A percentile compares a stretch with the other conserved stretches of the same genome.
phyloP scores from a whole-genome alignment of 495 filamentous ascomycete genomes.

The Penicillium fimorum region DNA sequence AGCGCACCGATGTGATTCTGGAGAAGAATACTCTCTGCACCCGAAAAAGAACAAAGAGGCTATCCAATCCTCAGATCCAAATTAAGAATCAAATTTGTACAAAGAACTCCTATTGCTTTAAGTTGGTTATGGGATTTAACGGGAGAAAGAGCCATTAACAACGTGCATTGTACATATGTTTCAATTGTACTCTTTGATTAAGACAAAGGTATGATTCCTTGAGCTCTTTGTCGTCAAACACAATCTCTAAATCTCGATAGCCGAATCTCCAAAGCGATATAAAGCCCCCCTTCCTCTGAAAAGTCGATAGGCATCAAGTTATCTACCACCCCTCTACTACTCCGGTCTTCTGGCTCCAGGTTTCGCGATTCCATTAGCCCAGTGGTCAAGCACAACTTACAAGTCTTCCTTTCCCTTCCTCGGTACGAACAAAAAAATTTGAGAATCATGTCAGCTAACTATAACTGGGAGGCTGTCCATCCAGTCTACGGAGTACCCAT shows the following conservation, averaged over 20 bases:
- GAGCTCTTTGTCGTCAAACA: neutral
- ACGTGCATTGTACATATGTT: neutral
- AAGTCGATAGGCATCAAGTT: neutral
- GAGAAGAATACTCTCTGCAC: neutral
- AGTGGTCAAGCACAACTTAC: neutral
- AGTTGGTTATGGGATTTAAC: neutral
- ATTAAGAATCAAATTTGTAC: neutral
- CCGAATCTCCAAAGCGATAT: neutral
- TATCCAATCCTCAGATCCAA: neutral
- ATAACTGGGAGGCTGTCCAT: neutral
- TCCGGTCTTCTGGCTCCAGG: neutral
- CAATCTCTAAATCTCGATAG: neutral
- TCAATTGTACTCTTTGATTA: neutral
- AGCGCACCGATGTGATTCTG: neutral
- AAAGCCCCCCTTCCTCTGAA: neutral
- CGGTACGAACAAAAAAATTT: neutral
- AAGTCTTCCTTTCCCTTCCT: neutral
- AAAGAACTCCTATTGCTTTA: neutral
- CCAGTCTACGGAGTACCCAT: constrained; percentile 1
- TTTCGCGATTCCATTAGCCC: neutral
- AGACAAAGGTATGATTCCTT: neutral
- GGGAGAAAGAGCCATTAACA: neutral
- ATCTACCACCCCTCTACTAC: neutral
- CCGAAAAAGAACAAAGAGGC: neutral
- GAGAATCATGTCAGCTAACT: neutral